Conservation (phyloP, 2,329 filamentous ascomycete genomes). For the Botrytis paeoniae region DNA sequence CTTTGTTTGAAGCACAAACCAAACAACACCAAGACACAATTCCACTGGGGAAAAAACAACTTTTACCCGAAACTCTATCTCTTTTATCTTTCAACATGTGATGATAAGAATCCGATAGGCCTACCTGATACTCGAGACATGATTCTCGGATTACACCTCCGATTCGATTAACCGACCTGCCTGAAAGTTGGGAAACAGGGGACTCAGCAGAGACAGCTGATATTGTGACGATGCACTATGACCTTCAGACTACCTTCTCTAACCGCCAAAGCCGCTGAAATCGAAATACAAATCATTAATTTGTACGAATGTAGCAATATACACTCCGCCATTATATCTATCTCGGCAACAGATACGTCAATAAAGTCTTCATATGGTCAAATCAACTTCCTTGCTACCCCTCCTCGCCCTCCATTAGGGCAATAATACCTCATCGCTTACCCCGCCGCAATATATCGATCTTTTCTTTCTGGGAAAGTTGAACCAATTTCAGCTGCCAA, state of each 20-base stretch:
- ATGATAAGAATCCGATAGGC: slow-evolving; percentile 5
- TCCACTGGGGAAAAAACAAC: not conserved
- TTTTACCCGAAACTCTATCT: not conserved
- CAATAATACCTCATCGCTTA: not conserved
- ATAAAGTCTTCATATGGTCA: not conserved
- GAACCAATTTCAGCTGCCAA: slow-evolving; percentile 5
- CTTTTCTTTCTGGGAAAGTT: not conserved
- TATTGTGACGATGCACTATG: not conserved
- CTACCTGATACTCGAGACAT: not conserved
- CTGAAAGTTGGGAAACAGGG: not conserved
- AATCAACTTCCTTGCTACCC: slow-evolving; percentile 10
- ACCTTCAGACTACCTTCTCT: not conserved
- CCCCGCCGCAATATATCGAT: not conserved
- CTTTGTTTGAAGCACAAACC: not conserved
- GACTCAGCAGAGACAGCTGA: not conserved
- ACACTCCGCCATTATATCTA: not conserved
- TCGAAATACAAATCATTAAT: not conserved
- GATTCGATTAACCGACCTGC: not conserved
- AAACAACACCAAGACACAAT: not conserved
- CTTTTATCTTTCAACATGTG: slow-evolving; percentile 14
- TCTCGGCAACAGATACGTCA: not conserved
- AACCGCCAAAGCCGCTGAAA: not conserved
- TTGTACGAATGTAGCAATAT: not conserved
- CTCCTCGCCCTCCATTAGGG: not conserved
- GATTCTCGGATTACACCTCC: not conserved